A percentile compares a stretch with the other conserved stretches of the same genome.
These are phyloP conservation scores for Verbena officinalis DNA, from an alignment of 257 asterid genomes.

Conservation along the genomic window DNA sequence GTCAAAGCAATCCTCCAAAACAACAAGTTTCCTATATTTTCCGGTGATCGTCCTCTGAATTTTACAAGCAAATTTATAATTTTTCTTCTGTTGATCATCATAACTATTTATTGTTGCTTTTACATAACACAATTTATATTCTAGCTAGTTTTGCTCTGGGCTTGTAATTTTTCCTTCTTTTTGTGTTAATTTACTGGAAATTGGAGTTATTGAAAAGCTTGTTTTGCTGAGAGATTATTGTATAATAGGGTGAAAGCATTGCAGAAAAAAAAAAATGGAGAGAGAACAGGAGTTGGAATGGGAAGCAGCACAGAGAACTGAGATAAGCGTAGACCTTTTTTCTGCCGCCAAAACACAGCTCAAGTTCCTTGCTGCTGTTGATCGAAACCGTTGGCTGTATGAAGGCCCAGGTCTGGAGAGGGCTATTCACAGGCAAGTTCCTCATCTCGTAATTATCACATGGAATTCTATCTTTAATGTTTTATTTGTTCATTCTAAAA, in stretches of 20 bases:
- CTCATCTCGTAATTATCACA: background rate
- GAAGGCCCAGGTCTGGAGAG: conserved; percentile 59
- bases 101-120: background rate
- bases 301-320: conserved; percentile 75
- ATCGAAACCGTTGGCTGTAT: conserved; percentile 84
- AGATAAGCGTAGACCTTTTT: conserved; percentile 70
- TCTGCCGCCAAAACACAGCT: conserved; percentile 80
- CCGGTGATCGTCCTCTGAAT: conserved; percentile 28
- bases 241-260: conserved; percentile 26
- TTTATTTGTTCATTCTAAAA: background rate
- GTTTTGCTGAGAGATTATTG: conserved; percentile 9
- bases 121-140: background rate
- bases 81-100: conserved; percentile 2
- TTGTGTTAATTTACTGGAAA: conserved; percentile 6
- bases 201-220: conserved; percentile 3
- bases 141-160: conserved; percentile 11
- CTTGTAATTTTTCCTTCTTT: background rate
- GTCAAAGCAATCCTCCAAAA: conserved; percentile 28
- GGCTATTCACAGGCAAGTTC: conserved; percentile 72
- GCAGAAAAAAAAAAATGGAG: conserved; percentile 56
- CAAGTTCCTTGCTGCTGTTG: conserved; percentile 77
- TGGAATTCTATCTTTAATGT: background rate
- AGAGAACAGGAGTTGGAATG: conserved; percentile 79
- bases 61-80: background rate
- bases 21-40: conserved; percentile 18